A percentile compares a stretch with the other conserved stretches of the same genome.
phyloP scores from a whole-genome alignment of 2,329 filamentous ascomycete genomes.

The Celoporthe dispersa region DNA sequence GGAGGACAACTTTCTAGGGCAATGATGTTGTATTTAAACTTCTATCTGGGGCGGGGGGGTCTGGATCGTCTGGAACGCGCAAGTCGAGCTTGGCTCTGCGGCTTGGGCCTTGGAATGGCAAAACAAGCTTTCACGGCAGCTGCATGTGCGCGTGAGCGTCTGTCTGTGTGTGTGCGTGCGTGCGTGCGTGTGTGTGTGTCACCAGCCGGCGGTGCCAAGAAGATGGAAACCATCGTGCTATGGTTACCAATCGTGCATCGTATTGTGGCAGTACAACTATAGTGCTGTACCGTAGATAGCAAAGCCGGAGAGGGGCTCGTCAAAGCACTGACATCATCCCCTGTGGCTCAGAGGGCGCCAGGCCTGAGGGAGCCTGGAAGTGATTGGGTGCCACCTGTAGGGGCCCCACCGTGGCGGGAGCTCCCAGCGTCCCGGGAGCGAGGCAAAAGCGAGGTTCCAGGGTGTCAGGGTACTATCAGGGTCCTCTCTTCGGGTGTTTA shows the following conservation, averaged over 20 bases:
- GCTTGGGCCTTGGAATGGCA: neutral
- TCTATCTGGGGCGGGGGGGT: neutral
- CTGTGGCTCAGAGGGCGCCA: constrained; percentile 7
- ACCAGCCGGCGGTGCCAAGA: neutral
- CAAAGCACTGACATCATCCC: constrained; percentile 12
- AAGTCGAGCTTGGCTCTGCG: constrained; percentile 1
- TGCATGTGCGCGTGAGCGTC: neutral
- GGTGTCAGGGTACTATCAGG: too few relatives aligned
- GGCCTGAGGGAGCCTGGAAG: neutral
- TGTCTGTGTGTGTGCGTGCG: neutral
- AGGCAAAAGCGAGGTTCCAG: neutral
- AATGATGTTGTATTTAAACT: constrained; percentile 1
- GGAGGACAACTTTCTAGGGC: neutral
- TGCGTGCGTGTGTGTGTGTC: neutral
- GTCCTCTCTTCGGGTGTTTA: neutral
- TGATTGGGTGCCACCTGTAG: constrained; percentile 9
- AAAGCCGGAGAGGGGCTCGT: neutral
- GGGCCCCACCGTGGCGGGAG: constrained; percentile 7
- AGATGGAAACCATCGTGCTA: neutral
- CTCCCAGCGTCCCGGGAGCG: neutral
- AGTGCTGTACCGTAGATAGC: neutral
- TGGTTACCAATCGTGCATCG: neutral
- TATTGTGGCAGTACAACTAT: neutral
- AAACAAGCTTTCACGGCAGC: neutral
- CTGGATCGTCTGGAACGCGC: neutral